Percentiles rank a stretch among this genome's conserved stretches.
Conservation (phyloP, 2,329 filamentous ascomycete species). For the Simplicillium sp. region DNA sequence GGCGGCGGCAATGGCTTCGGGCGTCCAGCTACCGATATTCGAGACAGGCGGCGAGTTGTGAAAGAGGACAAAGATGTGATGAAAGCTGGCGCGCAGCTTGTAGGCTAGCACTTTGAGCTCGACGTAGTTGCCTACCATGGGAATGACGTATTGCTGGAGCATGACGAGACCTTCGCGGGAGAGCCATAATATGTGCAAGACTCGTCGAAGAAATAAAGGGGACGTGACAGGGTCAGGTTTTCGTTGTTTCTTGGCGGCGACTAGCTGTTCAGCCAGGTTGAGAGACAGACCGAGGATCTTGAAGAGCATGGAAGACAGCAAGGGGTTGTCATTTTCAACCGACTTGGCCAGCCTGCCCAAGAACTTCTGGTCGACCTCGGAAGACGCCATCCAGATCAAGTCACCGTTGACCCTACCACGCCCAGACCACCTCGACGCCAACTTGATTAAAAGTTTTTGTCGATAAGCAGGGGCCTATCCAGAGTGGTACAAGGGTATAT, state of each 20-base stretch:
- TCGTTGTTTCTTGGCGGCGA: conserved; percentile 73
- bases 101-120: conserved; percentile 85
- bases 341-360: conserved; percentile 78
- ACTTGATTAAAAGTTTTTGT: no score
- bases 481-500: no score
- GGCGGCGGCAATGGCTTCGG: conserved; percentile 29
- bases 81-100: conserved; percentile 89
- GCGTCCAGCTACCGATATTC: conserved; percentile 42
- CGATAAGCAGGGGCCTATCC: no score
- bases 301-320: conserved; percentile 75
- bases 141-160: conserved; percentile 78
- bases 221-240: conserved; percentile 70
- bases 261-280: conserved; percentile 74
- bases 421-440: no score
- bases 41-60: conserved; percentile 81
- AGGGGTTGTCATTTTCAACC: conserved; percentile 66
- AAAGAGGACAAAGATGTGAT: conserved; percentile 93
- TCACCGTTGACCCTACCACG: conserved; percentile 2
- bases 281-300: conserved; percentile 87
- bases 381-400: conserved; percentile 68
- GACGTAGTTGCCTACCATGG: conserved; percentile 66
- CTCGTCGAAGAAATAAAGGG: conserved; percentile 71
- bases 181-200: conserved; percentile 88
- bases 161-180: conserved; percentile 84
- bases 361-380: conserved; percentile 96